Conservation (phyloP, 306 rosid species). For the Carpinus fangiana region DNA sequence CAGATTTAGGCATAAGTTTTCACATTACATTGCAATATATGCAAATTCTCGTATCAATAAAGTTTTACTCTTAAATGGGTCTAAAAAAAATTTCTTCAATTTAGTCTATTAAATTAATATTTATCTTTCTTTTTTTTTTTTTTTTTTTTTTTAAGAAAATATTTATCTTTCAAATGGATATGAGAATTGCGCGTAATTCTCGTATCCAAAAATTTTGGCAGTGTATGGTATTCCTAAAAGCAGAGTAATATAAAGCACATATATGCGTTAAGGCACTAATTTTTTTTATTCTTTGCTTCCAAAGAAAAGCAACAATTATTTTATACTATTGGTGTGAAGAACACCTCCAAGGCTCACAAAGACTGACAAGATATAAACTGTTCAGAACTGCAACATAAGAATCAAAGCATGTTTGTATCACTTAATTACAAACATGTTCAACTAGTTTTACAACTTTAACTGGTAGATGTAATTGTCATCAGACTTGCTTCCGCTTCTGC, state of each 20-base stretch:
- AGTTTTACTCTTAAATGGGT: too few relatives aligned
- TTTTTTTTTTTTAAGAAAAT: too few relatives aligned
- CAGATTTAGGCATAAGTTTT: neutral
- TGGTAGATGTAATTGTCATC: neutral
- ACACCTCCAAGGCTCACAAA: neutral
- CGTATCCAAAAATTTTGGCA: neutral
- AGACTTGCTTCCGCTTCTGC: neutral
- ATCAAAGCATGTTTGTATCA: neutral
- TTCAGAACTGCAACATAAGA: neutral
- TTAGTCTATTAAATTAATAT: too few relatives aligned
- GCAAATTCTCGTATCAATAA: too few relatives aligned
- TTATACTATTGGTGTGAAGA: neutral
- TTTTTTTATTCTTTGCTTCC: neutral
- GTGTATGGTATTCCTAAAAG: neutral
- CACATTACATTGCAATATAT: neutral
- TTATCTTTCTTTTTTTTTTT: too few relatives aligned
- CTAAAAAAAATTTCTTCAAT: too few relatives aligned
- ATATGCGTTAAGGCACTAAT: neutral
- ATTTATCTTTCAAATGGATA: too few relatives aligned
- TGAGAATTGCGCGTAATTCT: too few relatives aligned
- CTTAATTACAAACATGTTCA: neutral
- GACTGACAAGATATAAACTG: neutral
- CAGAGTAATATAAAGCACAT: neutral
- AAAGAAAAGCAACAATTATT: neutral
- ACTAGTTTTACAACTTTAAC: neutral